phyloP scores from a whole-genome alignment of 2,329 filamentous ascomycete species.

The Alternaria infectoria region DNA sequence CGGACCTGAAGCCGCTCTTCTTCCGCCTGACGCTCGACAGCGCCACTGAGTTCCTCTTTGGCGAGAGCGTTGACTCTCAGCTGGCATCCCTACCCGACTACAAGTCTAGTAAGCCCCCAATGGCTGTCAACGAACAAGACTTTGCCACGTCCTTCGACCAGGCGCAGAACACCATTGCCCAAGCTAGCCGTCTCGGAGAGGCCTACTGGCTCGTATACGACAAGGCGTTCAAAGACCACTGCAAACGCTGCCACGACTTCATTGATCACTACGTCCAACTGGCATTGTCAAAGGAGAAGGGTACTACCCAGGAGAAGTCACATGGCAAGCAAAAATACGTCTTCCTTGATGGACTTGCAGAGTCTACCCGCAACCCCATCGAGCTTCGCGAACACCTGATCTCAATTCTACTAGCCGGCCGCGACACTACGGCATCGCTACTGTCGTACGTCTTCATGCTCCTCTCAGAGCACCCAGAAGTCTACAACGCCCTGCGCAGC shows the following conservation, averaged over 20 bases:
- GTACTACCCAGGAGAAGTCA: constrained; percentile 11
- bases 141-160: constrained; percentile 34
- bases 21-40: constrained; percentile 49
- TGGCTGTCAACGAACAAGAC: constrained; percentile 23
- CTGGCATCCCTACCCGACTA: constrained; percentile 29
- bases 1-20: constrained; percentile 49
- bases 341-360: constrained; percentile 82
- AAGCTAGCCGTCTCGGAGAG: constrained; percentile 33
- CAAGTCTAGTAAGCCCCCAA: constrained; percentile 10
- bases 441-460: constrained; percentile 72
- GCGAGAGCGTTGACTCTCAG: constrained; percentile 41
- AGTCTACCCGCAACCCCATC: constrained; percentile 69
- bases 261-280: constrained; percentile 36
- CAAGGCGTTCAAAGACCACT: constrained; percentile 35
- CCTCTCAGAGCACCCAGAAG: constrained; percentile 46
- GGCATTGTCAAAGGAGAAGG: constrained; percentile 28
- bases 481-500: constrained; percentile 44
- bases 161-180: constrained; percentile 23
- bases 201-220: constrained; percentile 40
- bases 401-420: constrained; percentile 79
- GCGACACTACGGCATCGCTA: constrained; percentile 83
- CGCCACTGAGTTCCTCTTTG: constrained; percentile 48
- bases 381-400: constrained; percentile 84
- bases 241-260: constrained; percentile 33
- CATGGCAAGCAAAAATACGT: constrained; percentile 62